These are phyloP conservation scores for Batkoa obscura DNA, from an alignment of 371 early-diverging fungal genomes.

Conservation along the genomic window DNA sequence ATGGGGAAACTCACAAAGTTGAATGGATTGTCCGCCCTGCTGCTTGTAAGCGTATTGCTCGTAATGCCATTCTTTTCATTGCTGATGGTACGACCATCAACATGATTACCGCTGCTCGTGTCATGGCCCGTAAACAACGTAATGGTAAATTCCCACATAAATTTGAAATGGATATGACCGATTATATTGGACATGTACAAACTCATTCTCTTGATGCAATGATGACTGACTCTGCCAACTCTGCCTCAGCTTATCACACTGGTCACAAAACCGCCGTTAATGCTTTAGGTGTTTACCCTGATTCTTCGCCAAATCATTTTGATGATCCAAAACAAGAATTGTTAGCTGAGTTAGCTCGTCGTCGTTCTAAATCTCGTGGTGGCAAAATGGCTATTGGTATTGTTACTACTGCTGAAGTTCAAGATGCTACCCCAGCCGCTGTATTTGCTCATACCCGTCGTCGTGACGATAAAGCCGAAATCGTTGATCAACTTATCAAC, in stretches of 20 bases:
- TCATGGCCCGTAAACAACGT: slow-evolving; percentile 26
- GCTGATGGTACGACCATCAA: slow-evolving; percentile 48
- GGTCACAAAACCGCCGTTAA: slow-evolving; percentile 44
- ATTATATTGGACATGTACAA: slow-evolving; percentile 39
- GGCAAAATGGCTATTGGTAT: slow-evolving; percentile 34
- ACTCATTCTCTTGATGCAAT: slow-evolving; percentile 50
- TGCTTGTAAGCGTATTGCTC: slow-evolving; percentile 34
- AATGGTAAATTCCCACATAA: slow-evolving; percentile 32
- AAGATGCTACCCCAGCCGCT: slow-evolving; percentile 59
- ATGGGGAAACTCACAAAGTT: slow-evolving; percentile 19
- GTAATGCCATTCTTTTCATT: slow-evolving; percentile 51
- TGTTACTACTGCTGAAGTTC: slow-evolving; percentile 44
- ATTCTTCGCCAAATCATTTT: slow-evolving; percentile 25
- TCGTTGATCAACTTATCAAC: slow-evolving; percentile 40
- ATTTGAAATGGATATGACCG: slow-evolving; percentile 38
- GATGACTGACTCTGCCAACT: slow-evolving; percentile 59
- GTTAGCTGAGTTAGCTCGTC: slow-evolving; percentile 45
- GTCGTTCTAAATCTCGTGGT: slow-evolving; percentile 35
- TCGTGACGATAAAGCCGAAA: slow-evolving; percentile 26
- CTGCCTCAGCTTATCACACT: slow-evolving; percentile 44
- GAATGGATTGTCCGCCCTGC: slow-evolving; percentile 26
- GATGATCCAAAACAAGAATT: slow-evolving; percentile 44
- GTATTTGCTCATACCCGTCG: slow-evolving; percentile 39
- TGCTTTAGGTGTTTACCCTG: slow-evolving; percentile 41
- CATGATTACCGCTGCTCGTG: slow-evolving; percentile 38